Conservation (phyloP, 805 yeast species). For the Zygotorulaspora chibaensis region DNA sequence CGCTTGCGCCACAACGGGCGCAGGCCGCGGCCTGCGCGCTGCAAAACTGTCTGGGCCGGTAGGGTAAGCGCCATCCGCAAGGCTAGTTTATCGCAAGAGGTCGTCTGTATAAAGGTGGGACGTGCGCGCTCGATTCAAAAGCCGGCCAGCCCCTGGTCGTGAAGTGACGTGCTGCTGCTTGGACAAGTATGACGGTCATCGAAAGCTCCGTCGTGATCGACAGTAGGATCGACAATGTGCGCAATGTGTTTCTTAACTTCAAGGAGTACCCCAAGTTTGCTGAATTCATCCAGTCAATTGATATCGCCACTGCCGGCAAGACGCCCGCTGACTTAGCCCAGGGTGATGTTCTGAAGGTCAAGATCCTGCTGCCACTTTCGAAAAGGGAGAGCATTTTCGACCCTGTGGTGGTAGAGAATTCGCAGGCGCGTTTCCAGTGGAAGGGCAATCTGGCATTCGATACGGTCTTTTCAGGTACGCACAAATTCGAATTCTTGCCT, state of each 20-base stretch:
- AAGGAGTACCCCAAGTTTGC: neutral
- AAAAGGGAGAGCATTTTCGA: neutral
- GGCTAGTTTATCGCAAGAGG: too few relatives aligned
- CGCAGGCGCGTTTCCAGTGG: constrained; percentile 1
- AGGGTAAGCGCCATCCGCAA: too few relatives aligned
- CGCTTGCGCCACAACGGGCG: too few relatives aligned
- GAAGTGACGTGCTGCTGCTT: neutral
- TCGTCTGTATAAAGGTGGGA: too few relatives aligned
- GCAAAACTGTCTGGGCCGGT: too few relatives aligned
- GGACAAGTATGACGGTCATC: neutral
- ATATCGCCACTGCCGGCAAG: neutral
- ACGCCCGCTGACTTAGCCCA: neutral
- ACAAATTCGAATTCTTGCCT: constrained; percentile 2
- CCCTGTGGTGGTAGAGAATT: neutral
- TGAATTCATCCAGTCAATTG: neutral
- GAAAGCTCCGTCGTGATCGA: neutral
- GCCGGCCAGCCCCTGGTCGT: too few relatives aligned
- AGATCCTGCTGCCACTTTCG: neutral
- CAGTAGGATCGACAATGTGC: neutral
- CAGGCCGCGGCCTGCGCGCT: too few relatives aligned
- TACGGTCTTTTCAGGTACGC: neutral
- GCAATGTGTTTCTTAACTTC: neutral
- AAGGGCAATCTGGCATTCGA: neutral
- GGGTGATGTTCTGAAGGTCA: neutral
- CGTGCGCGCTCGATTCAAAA: too few relatives aligned